phyloP scores from a whole-genome alignment of 2,329 filamentous ascomycete species.

The Teratosphaeria pseudoeucalypti region DNA sequence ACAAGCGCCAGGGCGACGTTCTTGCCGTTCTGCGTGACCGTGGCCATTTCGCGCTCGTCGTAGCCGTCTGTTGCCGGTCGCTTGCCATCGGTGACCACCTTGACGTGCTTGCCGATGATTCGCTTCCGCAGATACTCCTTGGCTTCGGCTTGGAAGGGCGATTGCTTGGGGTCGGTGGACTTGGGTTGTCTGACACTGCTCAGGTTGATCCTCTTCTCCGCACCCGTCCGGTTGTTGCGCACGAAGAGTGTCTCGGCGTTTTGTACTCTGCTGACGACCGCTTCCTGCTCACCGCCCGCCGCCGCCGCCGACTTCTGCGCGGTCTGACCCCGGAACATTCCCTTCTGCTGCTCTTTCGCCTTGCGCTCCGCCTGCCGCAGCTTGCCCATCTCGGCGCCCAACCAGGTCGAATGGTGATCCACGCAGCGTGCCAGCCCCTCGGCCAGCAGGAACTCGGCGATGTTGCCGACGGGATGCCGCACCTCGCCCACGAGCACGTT shows the following conservation, averaged over 20 bases:
- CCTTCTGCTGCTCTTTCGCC: slow-evolving; percentile 66
- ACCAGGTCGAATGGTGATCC: slow-evolving; percentile 87
- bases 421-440: slow-evolving; percentile 86
- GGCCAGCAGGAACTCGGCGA: slow-evolving; percentile 81
- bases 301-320: slow-evolving; percentile 49
- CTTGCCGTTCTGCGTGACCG: slow-evolving; percentile 70
- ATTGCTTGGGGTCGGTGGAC: slow-evolving; percentile 72
- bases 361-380: slow-evolving; percentile 78
- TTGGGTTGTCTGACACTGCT: slow-evolving; percentile 94
- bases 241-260: slow-evolving; percentile 83
- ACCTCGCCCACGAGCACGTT: slow-evolving; percentile 82
- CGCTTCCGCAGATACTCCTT: slow-evolving; percentile 94
- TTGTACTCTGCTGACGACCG: slow-evolving; percentile 72
- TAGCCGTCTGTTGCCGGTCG: slow-evolving; percentile 83
- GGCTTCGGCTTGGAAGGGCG: slow-evolving; percentile 81
- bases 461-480: slow-evolving; percentile 77
- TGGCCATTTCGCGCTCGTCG: slow-evolving; percentile 89
- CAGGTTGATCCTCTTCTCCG: slow-evolving; percentile 80
- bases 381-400: slow-evolving; percentile 77
- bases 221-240: slow-evolving; percentile 71
- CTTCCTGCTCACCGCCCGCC: slow-evolving; percentile 56
- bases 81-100: slow-evolving; percentile 78
- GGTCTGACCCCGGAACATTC: slow-evolving; percentile 72
- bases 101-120: slow-evolving; percentile 91
- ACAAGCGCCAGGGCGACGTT: slow-evolving; percentile 78